Percentiles rank a stretch among this genome's conserved stretches.
These are phyloP conservation scores for Eutypella sp. DNA, from an alignment of 2,329 filamentous ascomycete species.

Conservation along the genomic window DNA sequence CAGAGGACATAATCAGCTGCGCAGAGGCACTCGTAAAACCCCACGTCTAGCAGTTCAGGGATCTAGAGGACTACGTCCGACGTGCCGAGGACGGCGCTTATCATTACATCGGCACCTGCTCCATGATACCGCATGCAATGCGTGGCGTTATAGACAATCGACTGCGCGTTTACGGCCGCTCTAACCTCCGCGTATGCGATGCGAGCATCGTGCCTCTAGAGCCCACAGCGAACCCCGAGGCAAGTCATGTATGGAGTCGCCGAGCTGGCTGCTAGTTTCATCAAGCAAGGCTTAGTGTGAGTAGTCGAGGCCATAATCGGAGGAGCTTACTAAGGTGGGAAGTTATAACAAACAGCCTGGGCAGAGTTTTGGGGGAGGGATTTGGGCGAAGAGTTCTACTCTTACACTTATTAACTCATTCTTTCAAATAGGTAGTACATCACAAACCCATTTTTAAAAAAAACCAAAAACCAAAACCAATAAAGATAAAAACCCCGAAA, in stretches of 20 bases:
- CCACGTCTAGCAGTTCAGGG: too few relatives aligned
- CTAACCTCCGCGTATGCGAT: background rate
- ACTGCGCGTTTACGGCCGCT: background rate
- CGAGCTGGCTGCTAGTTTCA: background rate
- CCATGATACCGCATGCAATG: background rate
- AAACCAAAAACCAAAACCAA: too few relatives aligned
- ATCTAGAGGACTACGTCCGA: too few relatives aligned
- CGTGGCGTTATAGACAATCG: background rate
- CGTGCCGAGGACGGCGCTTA: background rate
- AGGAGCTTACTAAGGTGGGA: too few relatives aligned
- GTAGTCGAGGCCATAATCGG: too few relatives aligned
- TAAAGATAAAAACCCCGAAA: too few relatives aligned
- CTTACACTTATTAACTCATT: too few relatives aligned
- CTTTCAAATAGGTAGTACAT: too few relatives aligned
- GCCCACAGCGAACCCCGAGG: background rate
- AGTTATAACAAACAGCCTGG: too few relatives aligned
- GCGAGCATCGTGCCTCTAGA: background rate
- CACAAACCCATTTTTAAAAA: too few relatives aligned
- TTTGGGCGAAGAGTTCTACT: too few relatives aligned
- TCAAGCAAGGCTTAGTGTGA: background rate
- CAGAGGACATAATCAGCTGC: slow-evolving; percentile 2
- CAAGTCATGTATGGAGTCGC: background rate
- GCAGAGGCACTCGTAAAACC: background rate
- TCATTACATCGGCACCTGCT: background rate
- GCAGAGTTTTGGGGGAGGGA: too few relatives aligned